These are phyloP conservation scores for Echeveria elegans DNA, from an alignment of 164 flowering plant genomes.

Conservation along the genomic window DNA sequence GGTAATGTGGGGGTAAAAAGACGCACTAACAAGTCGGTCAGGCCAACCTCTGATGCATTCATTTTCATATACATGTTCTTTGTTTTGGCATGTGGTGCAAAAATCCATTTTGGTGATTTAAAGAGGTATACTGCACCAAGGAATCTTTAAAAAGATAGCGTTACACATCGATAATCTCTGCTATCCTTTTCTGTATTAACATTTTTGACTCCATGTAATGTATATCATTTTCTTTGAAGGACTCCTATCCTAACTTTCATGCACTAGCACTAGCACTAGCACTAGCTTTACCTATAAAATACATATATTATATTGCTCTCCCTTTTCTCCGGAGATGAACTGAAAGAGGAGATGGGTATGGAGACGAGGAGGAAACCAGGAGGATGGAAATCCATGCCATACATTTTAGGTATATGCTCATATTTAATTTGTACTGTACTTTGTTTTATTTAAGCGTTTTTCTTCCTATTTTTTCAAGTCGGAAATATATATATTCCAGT, in stretches of 20 bases:
- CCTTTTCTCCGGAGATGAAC: not conserved
- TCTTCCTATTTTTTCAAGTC: not conserved
- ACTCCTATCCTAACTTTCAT: too few species aligned
- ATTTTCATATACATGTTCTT: not conserved
- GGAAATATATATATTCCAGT: too few species aligned
- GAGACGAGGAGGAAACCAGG: not conserved
- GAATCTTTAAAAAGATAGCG: not conserved
- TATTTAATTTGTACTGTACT: not conserved
- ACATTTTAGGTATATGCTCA: not conserved
- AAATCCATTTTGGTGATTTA: not conserved
- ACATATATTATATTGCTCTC: too few species aligned
- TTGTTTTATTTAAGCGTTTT: not conserved
- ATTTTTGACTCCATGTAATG: too few species aligned
- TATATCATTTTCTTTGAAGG: too few species aligned
- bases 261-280: too few species aligned
- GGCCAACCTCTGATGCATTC: not conserved
- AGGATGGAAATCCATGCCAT: not conserved
- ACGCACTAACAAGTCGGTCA: not conserved
- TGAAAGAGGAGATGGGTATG: not conserved
- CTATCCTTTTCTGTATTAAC: too few species aligned
- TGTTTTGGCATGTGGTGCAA: not conserved
- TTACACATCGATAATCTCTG: not conserved
- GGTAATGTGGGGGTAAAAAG: slow-evolving; percentile 1
- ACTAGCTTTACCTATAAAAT: too few species aligned
- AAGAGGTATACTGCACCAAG: not conserved